Base-by-base conservation (phyloP, 2,329 filamentous ascomycete species). In the Epichloe glyceriae region DNA sequence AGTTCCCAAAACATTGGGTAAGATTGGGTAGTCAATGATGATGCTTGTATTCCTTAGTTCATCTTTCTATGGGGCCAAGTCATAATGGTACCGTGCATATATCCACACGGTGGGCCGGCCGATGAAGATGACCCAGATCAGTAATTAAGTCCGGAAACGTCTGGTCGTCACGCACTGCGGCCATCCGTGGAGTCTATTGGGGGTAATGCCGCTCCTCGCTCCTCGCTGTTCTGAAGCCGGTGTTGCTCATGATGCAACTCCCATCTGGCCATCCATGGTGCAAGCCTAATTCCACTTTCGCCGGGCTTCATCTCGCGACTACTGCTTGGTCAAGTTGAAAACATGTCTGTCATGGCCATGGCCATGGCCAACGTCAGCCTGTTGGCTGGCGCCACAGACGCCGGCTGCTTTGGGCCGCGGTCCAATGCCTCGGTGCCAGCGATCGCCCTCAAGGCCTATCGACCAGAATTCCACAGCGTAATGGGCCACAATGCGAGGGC, bases 391-490 rank as follows among this genome's bases (percentile, higher is more conserved):
- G 53, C 53, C 11, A 26, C 34, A 5, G 46, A 54, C 19, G 50
- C 49, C 30, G 34, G n/a, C 15, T 52, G 52, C 39, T 45, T 52
- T 19, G 45, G 50, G 2, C 44, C 45, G 12, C 51, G 51, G 37
- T 43, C 41, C 4, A 53, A 48, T 44, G n/a, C 14, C 22, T 39
- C 43, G 4, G 10, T 17, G 20, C 44, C 53, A 11, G 37, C 47
- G 51, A 62, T 77, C 22, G 49, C 47, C 3, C 37, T 55, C 12
- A 26, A 47, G 38, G 35, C 51, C 50, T 79, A 76, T 55, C 71
- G 78, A 46, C 61, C 70, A 0, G 73, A 72, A 17, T 80, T 80
- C 50, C 64, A 68, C 46, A 63, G 71, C 26, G 64, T 80, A 7
- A 69, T 80, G 19, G 76, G 76, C 4, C 35, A 58, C 0, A 63